Base-by-base conservation (phyloP, 1,284 basidiomycete species). In the Porodaedalea pini region DNA sequence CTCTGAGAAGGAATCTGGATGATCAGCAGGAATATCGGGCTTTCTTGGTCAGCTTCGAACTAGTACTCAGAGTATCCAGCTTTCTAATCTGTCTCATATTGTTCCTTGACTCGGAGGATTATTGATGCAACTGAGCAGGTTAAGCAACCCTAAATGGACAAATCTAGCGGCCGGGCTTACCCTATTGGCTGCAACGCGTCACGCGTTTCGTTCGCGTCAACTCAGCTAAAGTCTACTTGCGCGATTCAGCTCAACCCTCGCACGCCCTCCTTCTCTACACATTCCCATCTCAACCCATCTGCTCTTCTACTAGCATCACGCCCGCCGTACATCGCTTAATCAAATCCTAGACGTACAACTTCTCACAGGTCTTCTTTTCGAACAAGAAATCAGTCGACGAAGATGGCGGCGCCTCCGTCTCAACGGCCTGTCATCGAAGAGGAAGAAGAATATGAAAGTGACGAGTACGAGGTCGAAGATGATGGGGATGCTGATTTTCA, bases 391-490 rank as follows among this genome's bases (percentile, higher is more conserved):
- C n/a, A 44, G 13, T 11, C 39, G 2, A 19, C 17, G 15, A 34
- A 55, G 40, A 55, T 55, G 52, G 45, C 49, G n/a, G 29, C 47
- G 3, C 51, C 53, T 51, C 43, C 52, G 17, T 25, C 52, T 27
- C 31, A n/a, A 44, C 43, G 48, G 25, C 40, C 32, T 39, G 15
- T 55, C 34, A 41, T 36, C n/a, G 58, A 56, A 17, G 58, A 56
- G 23, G 45, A 34, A 25, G 58, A 61, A 6, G 59, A 57, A 1
- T 53, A 61, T 37, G 59, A 61, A 21, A 54, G 51, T 25, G 59
- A 61, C 37, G 59, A 61, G n/a, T 57, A 49, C 27, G 59, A 61
- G 10, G 56, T 54, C 15, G 56, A 61, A n/a, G 56, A 61, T 41
- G 59, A 57, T 34, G 55, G 23, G 23, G 52, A 55, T 15, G 50